Evolutionary conservation across 2,329 filamentous ascomycete genomes (phyloP).

Genomic region (Aspergillus sp.): DNA sequence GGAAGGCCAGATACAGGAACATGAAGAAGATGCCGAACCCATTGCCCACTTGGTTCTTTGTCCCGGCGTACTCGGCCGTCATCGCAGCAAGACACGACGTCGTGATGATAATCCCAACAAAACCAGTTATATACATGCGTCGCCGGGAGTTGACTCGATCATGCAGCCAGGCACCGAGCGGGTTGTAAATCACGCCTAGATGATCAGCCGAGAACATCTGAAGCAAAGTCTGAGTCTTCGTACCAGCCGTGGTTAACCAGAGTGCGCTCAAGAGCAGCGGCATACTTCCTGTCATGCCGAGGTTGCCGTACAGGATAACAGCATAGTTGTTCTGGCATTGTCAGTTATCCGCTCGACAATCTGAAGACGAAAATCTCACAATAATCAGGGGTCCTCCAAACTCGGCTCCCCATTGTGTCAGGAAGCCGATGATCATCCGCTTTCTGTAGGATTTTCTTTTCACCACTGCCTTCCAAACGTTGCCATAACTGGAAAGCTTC

Average conservation of each 20-base stretch:
- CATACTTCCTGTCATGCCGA: constrained; percentile 35
- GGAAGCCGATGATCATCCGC: constrained; percentile 43
- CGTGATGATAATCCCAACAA: constrained; percentile 33
- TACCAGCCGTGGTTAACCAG: constrained; percentile 39
- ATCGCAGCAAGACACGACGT: constrained; percentile 33
- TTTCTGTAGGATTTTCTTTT: constrained; percentile 42
- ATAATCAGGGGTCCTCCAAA: constrained; percentile 46
- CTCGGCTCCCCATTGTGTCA: constrained; percentile 46
- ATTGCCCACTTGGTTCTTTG: constrained; percentile 32
- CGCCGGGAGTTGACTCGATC: constrained; percentile 30
- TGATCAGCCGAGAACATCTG: no score
- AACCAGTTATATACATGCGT: constrained; percentile 34
- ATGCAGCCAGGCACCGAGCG: constrained; percentile 28
- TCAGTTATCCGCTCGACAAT: no score
- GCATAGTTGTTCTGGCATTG: constrained; percentile 37
- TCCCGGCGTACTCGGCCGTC: constrained; percentile 30
- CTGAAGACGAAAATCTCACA: no score
- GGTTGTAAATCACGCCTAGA: constrained; percentile 32
- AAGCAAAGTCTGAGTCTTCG: no score
- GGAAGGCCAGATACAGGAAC: constrained; percentile 41
- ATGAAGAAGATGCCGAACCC: constrained; percentile 34
- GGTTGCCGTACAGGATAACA: constrained; percentile 35
- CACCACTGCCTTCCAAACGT: constrained; percentile 37
- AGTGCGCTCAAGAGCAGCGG: constrained; percentile 37
- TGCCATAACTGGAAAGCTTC: constrained; percentile 33